phyloP scores from a whole-genome alignment of 2,329 filamentous ascomycete species.

The Cryphonectria carpinicola region DNA sequence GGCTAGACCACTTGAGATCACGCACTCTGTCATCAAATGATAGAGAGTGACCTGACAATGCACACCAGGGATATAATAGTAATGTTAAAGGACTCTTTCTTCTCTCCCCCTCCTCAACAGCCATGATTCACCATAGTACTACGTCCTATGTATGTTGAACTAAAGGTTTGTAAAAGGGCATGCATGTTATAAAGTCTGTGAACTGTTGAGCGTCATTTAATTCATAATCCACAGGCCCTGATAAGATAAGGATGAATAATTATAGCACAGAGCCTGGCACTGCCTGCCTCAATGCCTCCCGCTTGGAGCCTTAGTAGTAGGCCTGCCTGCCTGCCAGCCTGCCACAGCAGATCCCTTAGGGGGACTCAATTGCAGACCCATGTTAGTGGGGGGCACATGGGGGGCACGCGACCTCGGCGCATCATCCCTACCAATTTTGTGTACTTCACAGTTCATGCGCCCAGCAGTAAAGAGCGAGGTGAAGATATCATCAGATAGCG shows the following conservation, averaged over 20 bases:
- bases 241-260: not conserved
- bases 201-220: not conserved
- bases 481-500: constrained; percentile 15
- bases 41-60: not conserved
- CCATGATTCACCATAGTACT: not conserved
- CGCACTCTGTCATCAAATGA: not conserved
- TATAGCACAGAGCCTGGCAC: not conserved
- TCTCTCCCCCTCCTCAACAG: not conserved
- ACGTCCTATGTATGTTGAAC: not conserved
- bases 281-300: not conserved
- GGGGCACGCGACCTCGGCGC: constrained; percentile 8
- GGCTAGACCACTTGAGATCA: not conserved
- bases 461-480: not conserved
- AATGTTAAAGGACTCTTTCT: not conserved
- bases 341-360: not conserved
- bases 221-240: not conserved
- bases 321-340: no score
- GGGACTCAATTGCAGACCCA: not conserved
- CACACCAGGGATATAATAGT: not conserved
- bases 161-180: not conserved
- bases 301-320: not conserved
- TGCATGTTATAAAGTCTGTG: not conserved
- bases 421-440: constrained; percentile 13
- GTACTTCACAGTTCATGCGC: not conserved
- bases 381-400: not conserved